Percentiles rank a stretch among this genome's conserved stretches.
Evolutionary conservation across 805 yeast genomes (phyloP).

Genomic region (Zygoascus ofunaensis): DNA sequence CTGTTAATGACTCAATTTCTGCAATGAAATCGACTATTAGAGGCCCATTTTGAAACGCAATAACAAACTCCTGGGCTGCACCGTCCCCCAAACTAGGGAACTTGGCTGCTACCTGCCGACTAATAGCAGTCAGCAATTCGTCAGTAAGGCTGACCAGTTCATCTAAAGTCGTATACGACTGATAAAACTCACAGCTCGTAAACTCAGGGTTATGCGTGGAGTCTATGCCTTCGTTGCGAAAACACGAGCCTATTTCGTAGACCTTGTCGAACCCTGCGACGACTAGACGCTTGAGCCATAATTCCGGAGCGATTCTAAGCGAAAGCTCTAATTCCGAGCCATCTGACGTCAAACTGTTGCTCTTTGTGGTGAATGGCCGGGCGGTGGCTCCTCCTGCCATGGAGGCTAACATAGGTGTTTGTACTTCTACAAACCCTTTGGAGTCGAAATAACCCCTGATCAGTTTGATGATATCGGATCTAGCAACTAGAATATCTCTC

Average conservation of each 20-base stretch:
- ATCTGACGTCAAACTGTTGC: constrained; percentile 17
- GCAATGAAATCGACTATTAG: constrained; percentile 54
- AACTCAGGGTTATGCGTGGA: constrained; percentile 92
- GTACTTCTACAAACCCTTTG: constrained; percentile 65
- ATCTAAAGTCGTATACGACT: constrained; percentile 54
- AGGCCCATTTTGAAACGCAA: constrained; percentile 26
- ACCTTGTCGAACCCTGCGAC: constrained; percentile 80
- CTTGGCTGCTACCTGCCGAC: constrained; percentile 24
- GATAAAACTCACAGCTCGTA: constrained; percentile 82
- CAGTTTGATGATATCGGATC: constrained; percentile 45
- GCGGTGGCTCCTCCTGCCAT: constrained; percentile 87
- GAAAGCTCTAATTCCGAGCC: constrained; percentile 33
- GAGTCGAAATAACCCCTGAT: constrained; percentile 50
- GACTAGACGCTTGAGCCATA: constrained; percentile 80
- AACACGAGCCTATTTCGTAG: constrained; percentile 82
- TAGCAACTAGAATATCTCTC: constrained; percentile 38
- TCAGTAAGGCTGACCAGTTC: constrained; percentile 62
- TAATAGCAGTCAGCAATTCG: constrained; percentile 39
- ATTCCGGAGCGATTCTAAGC: constrained; percentile 86
- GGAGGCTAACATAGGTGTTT: constrained; percentile 71
- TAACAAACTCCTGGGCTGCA: constrained; percentile 11
- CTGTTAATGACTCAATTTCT: constrained; percentile 48
- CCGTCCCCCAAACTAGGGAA: constrained; percentile 9
- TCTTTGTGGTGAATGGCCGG: constrained; percentile 63
- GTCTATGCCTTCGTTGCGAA: constrained; percentile 91